Base-by-base conservation (phyloP, 1,284 basidiomycete genomes). In the Boletus smithii region DNA sequence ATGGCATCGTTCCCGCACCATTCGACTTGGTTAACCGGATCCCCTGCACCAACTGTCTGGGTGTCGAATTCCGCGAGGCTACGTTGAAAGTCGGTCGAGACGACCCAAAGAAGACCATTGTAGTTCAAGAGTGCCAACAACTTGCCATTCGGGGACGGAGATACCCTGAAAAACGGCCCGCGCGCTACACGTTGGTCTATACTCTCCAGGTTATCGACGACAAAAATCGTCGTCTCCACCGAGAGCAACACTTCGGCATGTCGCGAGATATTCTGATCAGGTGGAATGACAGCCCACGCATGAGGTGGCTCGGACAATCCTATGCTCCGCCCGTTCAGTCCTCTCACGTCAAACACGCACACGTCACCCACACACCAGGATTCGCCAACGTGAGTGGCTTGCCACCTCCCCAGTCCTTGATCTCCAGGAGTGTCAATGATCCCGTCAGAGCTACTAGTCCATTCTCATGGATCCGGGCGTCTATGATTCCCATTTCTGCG, bases 1-100 rank as follows among this genome's bases (percentile, higher is more conserved):
- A 99, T 88, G 0, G 93, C 92, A 67, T 99, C 94, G 63, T 94
- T 94, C 5, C 95, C 95, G 62, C 95, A 98, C 97, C 97, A 99
- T 61, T 89, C 88, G 0, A 95, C 83, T 56, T 86, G 83, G 24
- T 76, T 68, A 5, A 87, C 74, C 8, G 73, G 62, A 3, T 81
- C 84, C 16, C 80, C 74, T 0, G 73, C 77, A 8, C 73, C 77
- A 9, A 79, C 73, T 20, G 68, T 70, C 5, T 61, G 71, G 1
- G 85, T 84, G 48, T 92, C 84, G 57, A 91, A 93, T 60, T 95
- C 92, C 7, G 91, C 89, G 54, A 97, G 77, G 59, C 81, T 91
- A 30, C 92, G 80, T 51, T 91, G 85, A 62, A 98, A 95, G 67
- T 98, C 93, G 14, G 88, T 81, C 6, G 91, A 95, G 13, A 97